Conservation (phyloP, 2,329 filamentous ascomycete species). For the Sporothrix curviconia region DNA sequence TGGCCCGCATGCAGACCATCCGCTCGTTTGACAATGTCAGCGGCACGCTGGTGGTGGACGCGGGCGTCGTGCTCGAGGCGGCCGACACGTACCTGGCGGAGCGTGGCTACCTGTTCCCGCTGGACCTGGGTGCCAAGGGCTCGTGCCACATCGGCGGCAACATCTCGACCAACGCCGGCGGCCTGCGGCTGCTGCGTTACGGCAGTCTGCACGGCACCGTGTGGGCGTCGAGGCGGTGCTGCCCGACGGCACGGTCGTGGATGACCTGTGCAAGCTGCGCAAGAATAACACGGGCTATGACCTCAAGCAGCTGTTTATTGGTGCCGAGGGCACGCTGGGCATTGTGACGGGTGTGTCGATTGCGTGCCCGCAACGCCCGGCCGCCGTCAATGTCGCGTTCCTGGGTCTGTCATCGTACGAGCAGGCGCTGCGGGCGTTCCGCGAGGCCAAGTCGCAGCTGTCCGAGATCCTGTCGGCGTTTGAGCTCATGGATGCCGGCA, state of each 20-base stretch:
- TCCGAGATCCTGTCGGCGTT: conserved; percentile 96
- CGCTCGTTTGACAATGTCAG: conserved; percentile 89
- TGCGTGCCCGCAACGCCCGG: conserved; percentile 78
- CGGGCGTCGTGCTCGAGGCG: conserved; percentile 82
- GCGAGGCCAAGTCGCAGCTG: conserved; percentile 80
- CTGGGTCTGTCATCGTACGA: conserved; percentile 88
- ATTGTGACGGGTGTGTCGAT: conserved; percentile 89
- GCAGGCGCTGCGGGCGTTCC: conserved; percentile 78
- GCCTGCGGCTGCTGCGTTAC: conserved; percentile 81
- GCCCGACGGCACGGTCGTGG: conserved; percentile 83
- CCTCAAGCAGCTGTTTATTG: conserved; percentile 93
- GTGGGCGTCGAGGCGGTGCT: conserved; percentile 90
- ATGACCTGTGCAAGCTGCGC: conserved; percentile 79
- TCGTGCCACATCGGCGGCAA: conserved; percentile 96
- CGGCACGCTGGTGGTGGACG: conserved; percentile 82
- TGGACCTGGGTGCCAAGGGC: conserved; percentile 96
- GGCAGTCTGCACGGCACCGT: conserved; percentile 92
- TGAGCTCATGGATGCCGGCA: conserved; percentile 88
- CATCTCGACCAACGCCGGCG: conserved; percentile 91
- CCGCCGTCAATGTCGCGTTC: conserved; percentile 89
- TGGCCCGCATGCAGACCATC: conserved; percentile 84
- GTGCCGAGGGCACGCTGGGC: conserved; percentile 88
- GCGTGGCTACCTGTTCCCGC: conserved; percentile 80
- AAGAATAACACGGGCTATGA: conserved; percentile 99
- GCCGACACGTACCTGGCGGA: conserved; percentile 82